Conservation (phyloP, 345 rosid genomes). For the Heritiera littoralis region DNA sequence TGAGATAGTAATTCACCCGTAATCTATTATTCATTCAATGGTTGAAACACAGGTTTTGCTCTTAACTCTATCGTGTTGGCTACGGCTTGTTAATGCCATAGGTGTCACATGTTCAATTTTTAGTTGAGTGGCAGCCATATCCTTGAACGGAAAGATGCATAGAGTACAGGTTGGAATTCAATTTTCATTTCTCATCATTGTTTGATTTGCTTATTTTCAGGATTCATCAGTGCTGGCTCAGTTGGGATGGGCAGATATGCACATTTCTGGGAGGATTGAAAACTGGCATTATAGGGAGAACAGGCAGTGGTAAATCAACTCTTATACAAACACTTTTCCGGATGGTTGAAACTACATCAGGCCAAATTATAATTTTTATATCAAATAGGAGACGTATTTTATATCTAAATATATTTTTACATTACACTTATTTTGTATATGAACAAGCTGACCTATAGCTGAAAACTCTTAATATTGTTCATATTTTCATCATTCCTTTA, state of each 20-base stretch:
- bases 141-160: neutral
- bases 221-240: constrained; percentile 96
- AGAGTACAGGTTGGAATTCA: neutral
- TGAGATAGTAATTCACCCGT: constrained; percentile 95
- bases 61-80: neutral
- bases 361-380: no score
- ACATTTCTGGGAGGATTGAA: constrained; percentile 98
- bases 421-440: no score
- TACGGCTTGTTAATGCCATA: neutral
- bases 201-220: constrained; percentile 38
- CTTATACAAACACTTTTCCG: no score
- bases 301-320: no score
- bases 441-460: no score
- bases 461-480: no score
- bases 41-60: constrained; percentile 80
- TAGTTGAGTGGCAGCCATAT: neutral
- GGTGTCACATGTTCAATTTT: neutral
- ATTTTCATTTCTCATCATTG: constrained; percentile 8
- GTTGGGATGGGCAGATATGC: constrained; percentile 98
- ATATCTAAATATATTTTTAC: no score
- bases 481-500: no score
- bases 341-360: no score
- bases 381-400: no score
- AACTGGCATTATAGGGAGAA: no score
- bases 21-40: constrained; percentile 92